Evolutionary conservation across 2,329 filamentous ascomycete species (phyloP), one percentile per base, ranked within the genome.

Genomic region (Bipolaris sorokiniana): DNA sequence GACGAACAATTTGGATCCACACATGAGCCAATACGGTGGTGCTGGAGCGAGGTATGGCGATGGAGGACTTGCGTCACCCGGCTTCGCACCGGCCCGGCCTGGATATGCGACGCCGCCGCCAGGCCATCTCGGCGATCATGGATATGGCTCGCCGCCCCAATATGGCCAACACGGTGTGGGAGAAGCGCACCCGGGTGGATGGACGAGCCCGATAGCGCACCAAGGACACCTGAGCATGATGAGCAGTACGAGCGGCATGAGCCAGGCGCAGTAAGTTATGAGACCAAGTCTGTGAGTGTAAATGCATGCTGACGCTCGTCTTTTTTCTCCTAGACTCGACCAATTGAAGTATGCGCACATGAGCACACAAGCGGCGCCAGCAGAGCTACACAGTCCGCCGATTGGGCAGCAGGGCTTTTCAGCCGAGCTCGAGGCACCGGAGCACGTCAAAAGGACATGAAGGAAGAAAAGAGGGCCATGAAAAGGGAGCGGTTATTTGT

Each of bases 101-200:
- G 54, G 48, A 16, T 56, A 56, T 46, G 54, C 54, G 9, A 52
- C 54, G n/a, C 54, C 54, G 10, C 49, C 48, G 10, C 54, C 49
- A 44, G 54, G 54, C 36, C 54, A 54, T 5, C 63, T 65, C 5
- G 54, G 57, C 28, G 58, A 70, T 18, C 62, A 58, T 31, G 61
- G 61, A 3, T 54, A 56, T 42, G 16, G 51, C 45, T 48, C 53
- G 22, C 59, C 65, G 33, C 66, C 68, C 18, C 41, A 54, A 41
- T 72, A 73, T 40, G 65, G 60, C 7, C 67, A 71, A 50, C 68
- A 71, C 26, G 57, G 65, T 38, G 68, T 60, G 5, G 60, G 60
- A 9, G 70, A 73, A 31, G 42, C 48, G 34, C 61, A 73, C 42
- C 65, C 65, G 34, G 54, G 54, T 28, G 69, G 64, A 34, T 71